Conservation (phyloP, 2,329 filamentous ascomycete species). For the Pseudogymnoascus sp. region DNA sequence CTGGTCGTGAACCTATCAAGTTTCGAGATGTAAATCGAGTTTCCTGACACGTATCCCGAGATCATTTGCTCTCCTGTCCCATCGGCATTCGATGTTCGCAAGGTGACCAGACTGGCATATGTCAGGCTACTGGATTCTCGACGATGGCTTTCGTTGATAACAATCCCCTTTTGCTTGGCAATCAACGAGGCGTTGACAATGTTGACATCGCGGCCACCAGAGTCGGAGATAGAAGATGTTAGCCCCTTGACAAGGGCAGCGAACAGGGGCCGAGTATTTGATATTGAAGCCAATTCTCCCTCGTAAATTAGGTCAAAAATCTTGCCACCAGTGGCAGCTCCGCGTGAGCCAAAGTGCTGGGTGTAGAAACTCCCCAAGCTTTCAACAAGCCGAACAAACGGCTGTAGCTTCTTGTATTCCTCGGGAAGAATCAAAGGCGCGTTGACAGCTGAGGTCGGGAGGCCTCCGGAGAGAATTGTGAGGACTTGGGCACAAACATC, state of each 20-base stretch:
- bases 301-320: constrained; percentile 71
- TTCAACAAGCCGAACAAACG: constrained; percentile 67
- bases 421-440: constrained; percentile 73
- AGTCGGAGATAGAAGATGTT: constrained; percentile 57
- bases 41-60: constrained; percentile 58
- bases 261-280: constrained; percentile 70
- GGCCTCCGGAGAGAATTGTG: constrained; percentile 60
- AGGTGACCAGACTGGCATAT: constrained; percentile 63
- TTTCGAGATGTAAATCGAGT: constrained; percentile 59
- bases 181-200: constrained; percentile 74
- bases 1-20: constrained; percentile 65
- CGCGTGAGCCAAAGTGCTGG: constrained; percentile 52
- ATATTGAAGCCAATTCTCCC: constrained; percentile 60
- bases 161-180: constrained; percentile 67
- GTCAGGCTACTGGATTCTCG: constrained; percentile 52
- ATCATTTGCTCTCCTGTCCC: constrained; percentile 33
- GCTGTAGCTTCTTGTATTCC: constrained; percentile 68
- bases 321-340: constrained; percentile 43
- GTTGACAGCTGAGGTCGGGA: constrained; percentile 71
- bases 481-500: constrained; percentile 76
- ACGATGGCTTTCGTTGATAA: constrained; percentile 64
- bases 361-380: constrained; percentile 74
- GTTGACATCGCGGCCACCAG: constrained; percentile 61
- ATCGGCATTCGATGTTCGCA: constrained; percentile 38
- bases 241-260: constrained; percentile 73